A percentile compares a stretch with the other conserved stretches of the same genome.
Conservation (phyloP, 2,329 filamentous ascomycete species). For the Lasiodiplodia citricola region DNA sequence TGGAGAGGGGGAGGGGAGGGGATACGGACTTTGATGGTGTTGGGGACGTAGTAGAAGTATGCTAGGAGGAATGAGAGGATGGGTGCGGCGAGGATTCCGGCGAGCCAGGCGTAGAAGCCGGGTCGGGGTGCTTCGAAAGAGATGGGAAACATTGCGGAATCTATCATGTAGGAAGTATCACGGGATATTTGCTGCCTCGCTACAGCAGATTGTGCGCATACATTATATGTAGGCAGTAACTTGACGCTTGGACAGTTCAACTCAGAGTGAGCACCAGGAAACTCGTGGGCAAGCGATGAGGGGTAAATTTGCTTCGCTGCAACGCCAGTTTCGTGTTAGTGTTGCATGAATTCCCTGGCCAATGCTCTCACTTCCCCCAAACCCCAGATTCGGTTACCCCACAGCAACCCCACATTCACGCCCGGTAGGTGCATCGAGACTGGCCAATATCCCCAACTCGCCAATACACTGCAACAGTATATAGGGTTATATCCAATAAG, state of each 20-base stretch:
- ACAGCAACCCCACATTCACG: not conserved
- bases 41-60: conserved; percentile 40
- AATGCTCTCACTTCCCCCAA: not conserved
- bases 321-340: not conserved
- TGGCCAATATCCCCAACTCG: not conserved
- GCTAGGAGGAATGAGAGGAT: conserved; percentile 33
- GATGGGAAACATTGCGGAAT: not conserved
- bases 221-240: not conserved
- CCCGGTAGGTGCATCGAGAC: not conserved
- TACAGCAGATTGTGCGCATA: not conserved
- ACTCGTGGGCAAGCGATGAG: not conserved
- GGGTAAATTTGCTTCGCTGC: not conserved
- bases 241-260: not conserved
- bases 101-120: not conserved
- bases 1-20: not conserved
- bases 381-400: not conserved
- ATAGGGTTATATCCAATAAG: not conserved
- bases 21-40: conserved; percentile 36
- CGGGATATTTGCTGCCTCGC: too few relatives aligned
- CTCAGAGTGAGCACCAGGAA: not conserved
- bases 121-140: not conserved
- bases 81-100: conserved; percentile 29
- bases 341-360: not conserved
- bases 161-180: not conserved
- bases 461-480: not conserved